A percentile compares a stretch with the other conserved stretches of the same genome.
Conservation (phyloP, 345 rosid species). For the Pistacia atlantica region DNA sequence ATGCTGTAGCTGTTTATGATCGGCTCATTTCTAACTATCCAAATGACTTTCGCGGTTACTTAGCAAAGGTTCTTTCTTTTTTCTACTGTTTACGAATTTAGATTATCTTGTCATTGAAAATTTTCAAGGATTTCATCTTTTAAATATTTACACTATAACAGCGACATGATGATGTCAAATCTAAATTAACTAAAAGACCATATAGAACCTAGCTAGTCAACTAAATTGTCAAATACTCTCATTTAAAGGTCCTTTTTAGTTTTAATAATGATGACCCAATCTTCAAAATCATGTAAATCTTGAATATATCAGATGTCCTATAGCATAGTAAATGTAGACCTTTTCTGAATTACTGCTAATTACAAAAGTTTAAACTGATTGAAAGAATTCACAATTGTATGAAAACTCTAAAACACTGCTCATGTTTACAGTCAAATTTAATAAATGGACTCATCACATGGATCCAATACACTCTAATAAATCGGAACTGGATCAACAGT, state of each 20-base stretch:
- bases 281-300: neutral
- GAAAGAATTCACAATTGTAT: too few species aligned
- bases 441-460: too few species aligned
- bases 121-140: neutral
- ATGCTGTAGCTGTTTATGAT: constrained; percentile 87
- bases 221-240: neutral
- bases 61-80: constrained; percentile 70
- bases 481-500: too few species aligned
- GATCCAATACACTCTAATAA: too few species aligned
- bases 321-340: neutral
- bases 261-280: neutral
- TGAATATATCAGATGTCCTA: neutral
- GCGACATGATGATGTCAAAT: neutral
- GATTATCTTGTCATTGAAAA: neutral
- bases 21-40: constrained; percentile 75
- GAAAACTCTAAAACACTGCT: too few species aligned
- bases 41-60: constrained; percentile 87
- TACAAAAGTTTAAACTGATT: too few species aligned
- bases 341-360: too few species aligned
- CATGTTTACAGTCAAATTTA: too few species aligned
- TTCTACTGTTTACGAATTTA: neutral
- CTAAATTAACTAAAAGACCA: neutral
- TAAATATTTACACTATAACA: neutral
- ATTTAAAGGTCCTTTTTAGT: too few species aligned
- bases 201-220: neutral